Conservation (phyloP, 805 yeast genomes). For the Lipomyces lipofer region DNA sequence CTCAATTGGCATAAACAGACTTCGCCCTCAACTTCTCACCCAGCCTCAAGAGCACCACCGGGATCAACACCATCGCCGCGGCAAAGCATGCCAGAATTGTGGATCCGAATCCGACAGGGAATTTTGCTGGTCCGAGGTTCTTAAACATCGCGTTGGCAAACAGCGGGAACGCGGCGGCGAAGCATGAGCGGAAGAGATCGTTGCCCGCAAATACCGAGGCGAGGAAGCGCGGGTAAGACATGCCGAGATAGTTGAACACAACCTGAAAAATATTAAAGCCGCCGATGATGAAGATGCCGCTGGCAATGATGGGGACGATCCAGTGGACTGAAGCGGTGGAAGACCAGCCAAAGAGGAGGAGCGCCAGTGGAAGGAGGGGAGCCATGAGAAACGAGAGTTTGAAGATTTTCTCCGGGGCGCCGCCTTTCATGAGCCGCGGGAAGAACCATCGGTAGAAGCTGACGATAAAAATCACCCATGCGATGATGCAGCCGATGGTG, state of each 20-base stretch:
- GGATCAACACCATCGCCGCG: slow-evolving; percentile 39
- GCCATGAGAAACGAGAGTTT: slow-evolving; percentile 11
- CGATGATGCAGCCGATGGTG: slow-evolving; percentile 49
- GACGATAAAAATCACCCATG: slow-evolving; percentile 35
- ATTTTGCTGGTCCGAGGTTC: not conserved
- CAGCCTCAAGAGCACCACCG: not conserved
- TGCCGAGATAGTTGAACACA: slow-evolving; percentile 51
- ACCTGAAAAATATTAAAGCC: slow-evolving; percentile 54
- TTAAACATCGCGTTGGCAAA: slow-evolving; percentile 8
- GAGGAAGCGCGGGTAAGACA: slow-evolving; percentile 50
- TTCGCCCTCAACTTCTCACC: not conserved
- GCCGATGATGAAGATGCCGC: slow-evolving; percentile 44
- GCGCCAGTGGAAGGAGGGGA: slow-evolving; percentile 45
- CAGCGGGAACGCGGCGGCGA: slow-evolving; percentile 8
- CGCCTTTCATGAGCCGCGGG: slow-evolving; percentile 22
- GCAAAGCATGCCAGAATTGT: slow-evolving; percentile 50
- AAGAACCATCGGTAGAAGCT: slow-evolving; percentile 8
- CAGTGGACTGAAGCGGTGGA: slow-evolving; percentile 47
- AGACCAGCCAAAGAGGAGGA: slow-evolving; percentile 56
- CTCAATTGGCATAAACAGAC: slow-evolving; percentile 3
- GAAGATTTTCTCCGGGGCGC: slow-evolving; percentile 18
- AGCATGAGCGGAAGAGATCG: slow-evolving; percentile 39
- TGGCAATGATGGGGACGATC: slow-evolving; percentile 53
- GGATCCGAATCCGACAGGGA: slow-evolving; percentile 60
- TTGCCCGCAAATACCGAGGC: slow-evolving; percentile 65